Evolutionary conservation across 2,329 filamentous ascomycete species (phyloP).

Genomic region (Neodidymelliopsis sp.): DNA sequence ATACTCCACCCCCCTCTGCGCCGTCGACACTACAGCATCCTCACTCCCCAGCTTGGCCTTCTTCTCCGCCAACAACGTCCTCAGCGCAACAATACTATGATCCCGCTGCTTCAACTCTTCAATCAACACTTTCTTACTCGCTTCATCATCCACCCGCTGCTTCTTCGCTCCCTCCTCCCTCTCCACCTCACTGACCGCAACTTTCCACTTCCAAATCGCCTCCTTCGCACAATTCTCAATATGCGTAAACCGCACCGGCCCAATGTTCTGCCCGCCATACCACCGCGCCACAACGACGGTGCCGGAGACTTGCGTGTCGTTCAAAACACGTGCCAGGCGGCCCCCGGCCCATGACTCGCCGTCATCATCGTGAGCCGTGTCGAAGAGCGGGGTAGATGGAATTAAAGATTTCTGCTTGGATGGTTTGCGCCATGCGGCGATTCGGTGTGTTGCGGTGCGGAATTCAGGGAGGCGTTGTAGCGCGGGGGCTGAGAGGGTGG

Average conservation of each 20-base stretch:
- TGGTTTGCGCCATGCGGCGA: slow-evolving; percentile 59
- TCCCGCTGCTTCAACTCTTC: slow-evolving; percentile 52
- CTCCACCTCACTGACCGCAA: slow-evolving; percentile 40
- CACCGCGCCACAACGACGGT: slow-evolving; percentile 61
- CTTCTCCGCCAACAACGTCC: slow-evolving; percentile 56
- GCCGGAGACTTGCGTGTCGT: slow-evolving; percentile 54
- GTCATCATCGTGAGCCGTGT: slow-evolving; percentile 60
- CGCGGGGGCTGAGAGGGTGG: slow-evolving; percentile 48
- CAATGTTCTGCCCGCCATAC: slow-evolving; percentile 63
- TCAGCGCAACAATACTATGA: slow-evolving; percentile 56
- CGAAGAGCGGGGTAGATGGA: slow-evolving; percentile 49
- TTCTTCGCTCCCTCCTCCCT: slow-evolving; percentile 48
- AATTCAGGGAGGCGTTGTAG: slow-evolving; percentile 57
- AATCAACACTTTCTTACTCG: slow-evolving; percentile 49
- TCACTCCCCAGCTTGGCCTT: slow-evolving; percentile 41
- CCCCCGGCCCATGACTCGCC: slow-evolving; percentile 62
- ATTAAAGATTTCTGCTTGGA: slow-evolving; percentile 57
- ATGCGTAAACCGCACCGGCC: slow-evolving; percentile 61
- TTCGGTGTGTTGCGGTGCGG: slow-evolving; percentile 57
- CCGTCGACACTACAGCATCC: slow-evolving; percentile 34
- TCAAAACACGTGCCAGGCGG: slow-evolving; percentile 56
- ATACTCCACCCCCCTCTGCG: slow-evolving; percentile 52
- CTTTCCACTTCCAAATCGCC: slow-evolving; percentile 55
- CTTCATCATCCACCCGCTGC: slow-evolving; percentile 47
- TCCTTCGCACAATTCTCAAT: slow-evolving; percentile 59